Evolutionary conservation across 1,284 basidiomycete species (phyloP), one percentile per base, ranked within the genome.

Genomic region (Tilletia horrida): DNA sequence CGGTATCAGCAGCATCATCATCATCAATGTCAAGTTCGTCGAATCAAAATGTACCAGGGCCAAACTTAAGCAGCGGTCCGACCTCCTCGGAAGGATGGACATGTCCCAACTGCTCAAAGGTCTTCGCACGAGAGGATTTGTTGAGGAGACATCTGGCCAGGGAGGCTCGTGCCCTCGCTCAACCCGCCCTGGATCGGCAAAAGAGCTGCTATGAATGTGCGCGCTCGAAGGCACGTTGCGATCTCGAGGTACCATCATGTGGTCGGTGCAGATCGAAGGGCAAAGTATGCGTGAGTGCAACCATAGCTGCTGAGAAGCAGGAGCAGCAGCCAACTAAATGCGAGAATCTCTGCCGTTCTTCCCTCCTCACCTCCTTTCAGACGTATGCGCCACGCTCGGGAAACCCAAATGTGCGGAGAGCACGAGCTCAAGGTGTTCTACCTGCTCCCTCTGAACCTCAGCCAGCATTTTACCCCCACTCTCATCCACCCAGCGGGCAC

Each of bases 201-300:
- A 78, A 78, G 71, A 73, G 71, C 64, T 78, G 76, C 63, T 73
- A 73, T 55, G 75, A 76, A 55, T 78, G 76, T 64, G 74, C 75
- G 2, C 59, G 72, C 9, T 74, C 72, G 64, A 78, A 78, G 66
- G 76, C 76, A 25, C 66, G 76, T 35, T 78, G 76, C 64, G 76
- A 78, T 63, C 71, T 78, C 55, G 76, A 78, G 31, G 75, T 78
- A 0, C 76, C 76, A 8, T 66, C 74, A 1, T 78, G 76, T 59
- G 76, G 76, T 18, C 70, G 76, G 64, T 78, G 76, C 57, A 69
- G 73, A 21, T 64, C 67, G n/a, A 66, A 76, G 44, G 71, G 71
- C n/a, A 78, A 78, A 55, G 69, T 66, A 43, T 78, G 76, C 68
- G 69, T 70, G 47, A 23, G 68, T 69, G 6, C 29, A 31, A 43